Conservation (phyloP, 129 eudicot genomes). For the Silybum marianum region DNA sequence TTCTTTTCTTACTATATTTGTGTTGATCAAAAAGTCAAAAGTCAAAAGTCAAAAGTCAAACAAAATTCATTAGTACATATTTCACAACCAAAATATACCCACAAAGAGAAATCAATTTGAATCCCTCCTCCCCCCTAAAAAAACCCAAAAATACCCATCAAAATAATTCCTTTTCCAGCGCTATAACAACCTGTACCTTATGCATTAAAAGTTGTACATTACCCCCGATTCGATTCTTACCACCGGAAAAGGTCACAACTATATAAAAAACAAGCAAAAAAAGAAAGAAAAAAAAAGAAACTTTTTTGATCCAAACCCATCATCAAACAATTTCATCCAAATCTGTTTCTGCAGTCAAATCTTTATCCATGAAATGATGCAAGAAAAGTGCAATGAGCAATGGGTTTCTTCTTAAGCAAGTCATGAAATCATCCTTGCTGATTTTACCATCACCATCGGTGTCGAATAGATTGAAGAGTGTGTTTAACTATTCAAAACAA, state of each 20-base stretch:
- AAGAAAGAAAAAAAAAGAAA: background rate
- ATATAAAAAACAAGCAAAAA: background rate
- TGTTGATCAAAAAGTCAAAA: constrained; percentile 3
- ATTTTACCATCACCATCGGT: constrained; percentile 65
- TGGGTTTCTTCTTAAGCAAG: constrained; percentile 74
- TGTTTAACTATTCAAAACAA: constrained; percentile 43
- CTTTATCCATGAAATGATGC: constrained; percentile 45
- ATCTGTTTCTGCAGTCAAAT: constrained; percentile 27
- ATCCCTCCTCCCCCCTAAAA: constrained; percentile 14
- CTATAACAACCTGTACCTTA: constrained; percentile 10
- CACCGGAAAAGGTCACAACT: constrained; percentile 11
- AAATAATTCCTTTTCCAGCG: constrained; percentile 8
- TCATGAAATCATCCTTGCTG: constrained; percentile 67
- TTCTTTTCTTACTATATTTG: constrained; percentile 20
- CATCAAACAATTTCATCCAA: constrained; percentile 44
- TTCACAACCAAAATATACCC: constrained; percentile 29
- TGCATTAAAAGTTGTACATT: constrained; percentile 13
- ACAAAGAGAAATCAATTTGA: constrained; percentile 8
- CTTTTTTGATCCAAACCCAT: constrained; percentile 16
- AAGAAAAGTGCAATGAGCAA: constrained; percentile 75
- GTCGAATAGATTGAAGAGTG: constrained; percentile 66
- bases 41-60: constrained; percentile 14
- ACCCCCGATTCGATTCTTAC: constrained; percentile 1
- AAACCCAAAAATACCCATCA: constrained; percentile 5
- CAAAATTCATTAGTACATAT: constrained; percentile 19